Base-by-base conservation (phyloP, 2,329 filamentous ascomycete genomes). In the Eurotiales sp. region DNA sequence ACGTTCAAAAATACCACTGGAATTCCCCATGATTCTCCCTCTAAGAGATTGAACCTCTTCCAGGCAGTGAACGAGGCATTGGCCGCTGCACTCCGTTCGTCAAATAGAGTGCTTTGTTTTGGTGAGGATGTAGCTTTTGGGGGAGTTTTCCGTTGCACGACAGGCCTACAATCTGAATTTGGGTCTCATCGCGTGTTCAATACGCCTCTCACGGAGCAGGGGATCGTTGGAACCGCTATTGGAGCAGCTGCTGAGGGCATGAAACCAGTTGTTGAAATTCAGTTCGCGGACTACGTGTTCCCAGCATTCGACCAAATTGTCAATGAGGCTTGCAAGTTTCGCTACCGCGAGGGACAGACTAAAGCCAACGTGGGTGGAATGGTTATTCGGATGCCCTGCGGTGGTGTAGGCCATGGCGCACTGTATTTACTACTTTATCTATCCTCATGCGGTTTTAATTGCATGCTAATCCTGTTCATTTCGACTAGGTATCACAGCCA, bases 51-150 rank as follows among this genome's bases (percentile, higher is more conserved):
- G 79, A 97, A 97, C 72, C 80, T 96, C 29, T 96, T 93, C 74
- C 90, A 95, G 67, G 86, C 93, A 46, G 84, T 99, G 75, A 97
- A 97, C 67, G 85, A 91, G 58, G 91, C 92, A 10, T 78, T 99
- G 19, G 82, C 87, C 17, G 88, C 86, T 54, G 89, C 92, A 17
- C 78, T 99, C 21, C 82, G 86, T 12, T 82, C 86, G 30, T 91
- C 96, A 61, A 89, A 95, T 58, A 84, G 85, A 15, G 90, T 95
- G 17, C 75, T 97, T 51, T 79, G 97, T 8, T 97, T 99, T 63
- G 93, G 93, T 36, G 93, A 99, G 70, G 93, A 99, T 66, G 90
- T 99, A 6, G 89, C 93, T 11, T 99, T 99, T 61, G 93, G 92
- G 36, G 92, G 92, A 48, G 92, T 99, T 14, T 99, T 99, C 66